phyloP scores from a whole-genome alignment of 2,329 filamentous ascomycete genomes.

The Diaporthe destruens region DNA sequence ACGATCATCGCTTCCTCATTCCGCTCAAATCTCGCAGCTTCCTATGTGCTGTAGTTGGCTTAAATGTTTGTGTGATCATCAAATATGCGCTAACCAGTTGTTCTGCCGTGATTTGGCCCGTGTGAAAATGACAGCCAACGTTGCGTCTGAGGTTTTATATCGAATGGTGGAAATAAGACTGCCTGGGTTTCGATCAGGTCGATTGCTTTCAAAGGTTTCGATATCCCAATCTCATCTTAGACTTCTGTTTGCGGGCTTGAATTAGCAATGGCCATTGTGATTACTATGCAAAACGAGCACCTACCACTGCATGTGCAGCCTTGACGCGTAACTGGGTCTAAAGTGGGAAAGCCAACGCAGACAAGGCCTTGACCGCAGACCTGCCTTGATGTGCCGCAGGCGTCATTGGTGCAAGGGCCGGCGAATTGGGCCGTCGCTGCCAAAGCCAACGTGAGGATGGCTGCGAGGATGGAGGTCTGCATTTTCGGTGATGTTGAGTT shows the following conservation, averaged over 20 bases:
- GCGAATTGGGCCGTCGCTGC: slow-evolving; percentile 6
- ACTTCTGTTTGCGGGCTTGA: slow-evolving; percentile 11
- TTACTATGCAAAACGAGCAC: neutral
- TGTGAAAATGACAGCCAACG: neutral
- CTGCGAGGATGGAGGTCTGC: slow-evolving; percentile 8
- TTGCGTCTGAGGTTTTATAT: neutral
- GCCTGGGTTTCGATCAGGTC: neutral
- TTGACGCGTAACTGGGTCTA: slow-evolving; percentile 13
- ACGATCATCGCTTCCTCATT: neutral
- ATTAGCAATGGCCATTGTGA: neutral
- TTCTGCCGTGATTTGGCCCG: neutral
- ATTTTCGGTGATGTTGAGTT: neutral
- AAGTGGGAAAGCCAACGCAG: slow-evolving; percentile 25
- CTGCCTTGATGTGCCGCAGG: slow-evolving; percentile 20
- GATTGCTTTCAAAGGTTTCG: neutral
- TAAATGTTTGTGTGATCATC: neutral
- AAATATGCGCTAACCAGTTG: neutral
- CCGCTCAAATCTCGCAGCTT: neutral
- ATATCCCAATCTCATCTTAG: neutral
- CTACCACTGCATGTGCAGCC: slow-evolving; percentile 32
- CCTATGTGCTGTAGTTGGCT: neutral
- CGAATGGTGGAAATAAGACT: neutral
- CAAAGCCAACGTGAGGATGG: slow-evolving; percentile 15
- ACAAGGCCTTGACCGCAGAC: slow-evolving; percentile 11
- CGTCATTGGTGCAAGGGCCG: slow-evolving; percentile 21